Evolutionary conservation across 1,284 basidiomycete species (phyloP).

Genomic region (Phellinidium pouzarii): DNA sequence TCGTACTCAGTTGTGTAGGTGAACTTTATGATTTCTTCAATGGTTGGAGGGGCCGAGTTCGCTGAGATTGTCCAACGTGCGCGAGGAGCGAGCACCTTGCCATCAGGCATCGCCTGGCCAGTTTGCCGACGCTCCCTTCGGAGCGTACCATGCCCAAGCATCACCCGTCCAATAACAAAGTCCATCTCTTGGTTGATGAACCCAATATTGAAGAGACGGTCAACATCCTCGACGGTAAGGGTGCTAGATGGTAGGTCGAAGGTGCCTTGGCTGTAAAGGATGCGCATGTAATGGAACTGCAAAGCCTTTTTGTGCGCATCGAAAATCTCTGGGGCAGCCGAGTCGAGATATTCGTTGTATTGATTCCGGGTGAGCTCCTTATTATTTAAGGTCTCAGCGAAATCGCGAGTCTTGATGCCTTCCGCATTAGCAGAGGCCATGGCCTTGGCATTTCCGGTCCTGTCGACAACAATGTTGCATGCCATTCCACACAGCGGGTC

Average conservation of each 20-base stretch:
- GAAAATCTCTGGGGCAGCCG: neutral
- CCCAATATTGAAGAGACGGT: constrained; percentile 1
- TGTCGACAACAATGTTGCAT: no score
- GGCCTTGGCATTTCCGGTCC: neutral
- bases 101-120: neutral
- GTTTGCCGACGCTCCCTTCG: neutral
- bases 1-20: neutral
- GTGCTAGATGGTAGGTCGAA: neutral
- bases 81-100: neutral
- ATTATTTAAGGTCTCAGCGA: neutral
- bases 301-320: neutral
- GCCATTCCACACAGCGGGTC: no score
- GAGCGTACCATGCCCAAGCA: constrained; percentile 1
- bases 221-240: constrained; percentile 4
- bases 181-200: neutral
- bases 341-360: no score
- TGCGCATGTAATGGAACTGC: constrained; percentile 4
- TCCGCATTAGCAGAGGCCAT: neutral
- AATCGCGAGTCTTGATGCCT: neutral
- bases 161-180: neutral
- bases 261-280: neutral
- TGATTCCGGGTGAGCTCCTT: neutral
- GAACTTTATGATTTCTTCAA: neutral
- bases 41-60: neutral
- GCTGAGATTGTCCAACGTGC: neutral